Conservation (phyloP, 331 rosid species). For the Spiraea crenata region DNA sequence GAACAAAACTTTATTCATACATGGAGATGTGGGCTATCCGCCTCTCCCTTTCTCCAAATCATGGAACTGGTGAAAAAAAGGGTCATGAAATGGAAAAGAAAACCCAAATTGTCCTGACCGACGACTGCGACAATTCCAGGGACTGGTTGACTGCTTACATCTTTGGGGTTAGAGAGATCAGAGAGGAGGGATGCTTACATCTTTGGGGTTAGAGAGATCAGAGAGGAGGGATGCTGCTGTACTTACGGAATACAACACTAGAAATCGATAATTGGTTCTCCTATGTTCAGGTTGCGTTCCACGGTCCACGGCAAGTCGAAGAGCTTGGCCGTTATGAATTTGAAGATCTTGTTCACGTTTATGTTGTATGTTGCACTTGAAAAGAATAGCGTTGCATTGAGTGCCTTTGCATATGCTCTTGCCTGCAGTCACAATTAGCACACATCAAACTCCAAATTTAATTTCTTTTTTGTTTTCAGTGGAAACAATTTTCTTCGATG, state of each 20-base stretch:
- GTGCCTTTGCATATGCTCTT: slow-evolving; percentile 77
- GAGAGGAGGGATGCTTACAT: background rate
- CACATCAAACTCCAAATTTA: background rate
- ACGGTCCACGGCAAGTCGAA: slow-evolving; percentile 93
- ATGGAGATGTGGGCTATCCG: slow-evolving; percentile 42
- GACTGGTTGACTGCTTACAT: background rate
- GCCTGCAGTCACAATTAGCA: slow-evolving; percentile 52
- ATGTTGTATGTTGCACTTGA: slow-evolving; percentile 93
- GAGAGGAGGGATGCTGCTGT: slow-evolving; percentile 5
- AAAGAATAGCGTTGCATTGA: slow-evolving; percentile 86
- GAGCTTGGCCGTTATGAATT: slow-evolving; percentile 90
- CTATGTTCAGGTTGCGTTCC: slow-evolving; percentile 79
- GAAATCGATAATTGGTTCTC: slow-evolving; percentile 96
- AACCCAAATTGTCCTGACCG: background rate
- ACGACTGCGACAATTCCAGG: background rate
- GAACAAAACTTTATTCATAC: slow-evolving; percentile 20
- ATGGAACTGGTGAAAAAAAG: background rate
- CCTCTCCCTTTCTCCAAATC: slow-evolving; percentile 41
- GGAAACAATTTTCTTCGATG: background rate
- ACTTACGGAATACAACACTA: slow-evolving; percentile 19
- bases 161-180: background rate
- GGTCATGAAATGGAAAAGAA: background rate
- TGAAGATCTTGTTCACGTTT: slow-evolving; percentile 94
- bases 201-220: background rate
- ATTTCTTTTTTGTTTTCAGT: background rate